phyloP scores from a whole-genome alignment of 305 asterid species.

The Fraxinus albicans region DNA sequence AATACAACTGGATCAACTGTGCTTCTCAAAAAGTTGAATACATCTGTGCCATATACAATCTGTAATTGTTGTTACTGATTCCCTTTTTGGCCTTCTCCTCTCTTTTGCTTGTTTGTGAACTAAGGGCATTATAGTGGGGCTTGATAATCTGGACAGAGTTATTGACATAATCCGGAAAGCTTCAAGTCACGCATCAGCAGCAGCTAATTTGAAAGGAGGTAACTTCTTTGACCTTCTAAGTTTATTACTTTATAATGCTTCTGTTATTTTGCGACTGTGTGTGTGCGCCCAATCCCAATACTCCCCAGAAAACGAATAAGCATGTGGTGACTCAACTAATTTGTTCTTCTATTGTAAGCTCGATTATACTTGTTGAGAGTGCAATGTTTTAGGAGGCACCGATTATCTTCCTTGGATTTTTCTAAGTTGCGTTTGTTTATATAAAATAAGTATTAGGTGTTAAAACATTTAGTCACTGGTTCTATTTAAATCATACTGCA shows the following conservation, averaged over 20 bases:
- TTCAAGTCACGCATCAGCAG: slow-evolving; percentile 64
- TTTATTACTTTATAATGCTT: slow-evolving; percentile 18
- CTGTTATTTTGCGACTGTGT: slow-evolving; percentile 9
- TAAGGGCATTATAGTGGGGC: slow-evolving; percentile 86
- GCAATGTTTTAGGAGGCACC: not conserved
- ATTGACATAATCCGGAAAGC: slow-evolving; percentile 72
- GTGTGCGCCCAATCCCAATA: slow-evolving; percentile 2
- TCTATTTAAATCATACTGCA: not conserved
- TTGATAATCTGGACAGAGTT: slow-evolving; percentile 79
- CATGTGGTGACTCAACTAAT: not conserved
- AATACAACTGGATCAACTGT: not conserved
- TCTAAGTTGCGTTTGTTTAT: slow-evolving; percentile 4
- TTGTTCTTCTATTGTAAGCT: slow-evolving; percentile 15
- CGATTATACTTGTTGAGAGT: slow-evolving; percentile 9
- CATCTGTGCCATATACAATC: not conserved
- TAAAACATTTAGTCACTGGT: not conserved
- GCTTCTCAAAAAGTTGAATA: not conserved
- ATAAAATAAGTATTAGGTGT: slow-evolving; percentile 1
- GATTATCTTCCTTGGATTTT: slow-evolving; percentile 8
- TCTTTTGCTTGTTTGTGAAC: slow-evolving; percentile 35
- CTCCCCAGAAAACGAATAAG: not conserved
- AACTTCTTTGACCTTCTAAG: slow-evolving; percentile 20
- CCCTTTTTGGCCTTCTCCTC: slow-evolving; percentile 7
- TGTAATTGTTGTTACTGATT: slow-evolving; percentile 25
- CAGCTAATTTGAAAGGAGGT: slow-evolving; percentile 68